Evolutionary conservation across 306 rosid species (phyloP).

Genomic region (Datisca glomerata): DNA sequence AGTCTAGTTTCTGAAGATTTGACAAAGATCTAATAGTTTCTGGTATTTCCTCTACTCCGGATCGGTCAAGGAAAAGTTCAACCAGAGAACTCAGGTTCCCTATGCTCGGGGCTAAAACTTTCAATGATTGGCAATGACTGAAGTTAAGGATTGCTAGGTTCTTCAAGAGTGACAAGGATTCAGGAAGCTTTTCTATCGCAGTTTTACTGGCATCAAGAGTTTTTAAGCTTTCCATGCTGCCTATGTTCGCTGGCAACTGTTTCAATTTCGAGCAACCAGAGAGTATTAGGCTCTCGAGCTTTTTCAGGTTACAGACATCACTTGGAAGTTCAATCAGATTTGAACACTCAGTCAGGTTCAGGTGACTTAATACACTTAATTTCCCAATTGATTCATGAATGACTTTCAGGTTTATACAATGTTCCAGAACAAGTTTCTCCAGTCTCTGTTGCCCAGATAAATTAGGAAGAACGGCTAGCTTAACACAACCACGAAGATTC

Average conservation of each 20-base stretch:
- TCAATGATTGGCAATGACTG: slow-evolving; percentile 23
- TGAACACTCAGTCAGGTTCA: slow-evolving; percentile 29
- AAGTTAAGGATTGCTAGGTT: slow-evolving; percentile 34
- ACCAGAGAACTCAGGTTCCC: slow-evolving; percentile 36
- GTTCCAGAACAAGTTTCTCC: slow-evolving; percentile 36
- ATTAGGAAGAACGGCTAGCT: slow-evolving; percentile 36
- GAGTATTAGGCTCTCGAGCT: slow-evolving; percentile 32
- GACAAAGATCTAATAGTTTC: slow-evolving; percentile 35
- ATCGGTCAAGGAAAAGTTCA: no score
- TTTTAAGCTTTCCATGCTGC: slow-evolving; percentile 31
- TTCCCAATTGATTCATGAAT: slow-evolving; percentile 44
- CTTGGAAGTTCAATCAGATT: slow-evolving; percentile 31
- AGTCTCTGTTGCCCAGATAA: slow-evolving; percentile 29
- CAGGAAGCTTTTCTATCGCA: slow-evolving; percentile 30
- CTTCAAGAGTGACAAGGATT: slow-evolving; percentile 30
- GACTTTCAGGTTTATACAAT: slow-evolving; percentile 22
- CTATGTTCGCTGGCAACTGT: slow-evolving; percentile 35
- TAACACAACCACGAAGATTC: slow-evolving; percentile 28
- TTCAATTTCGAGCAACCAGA: slow-evolving; percentile 28
- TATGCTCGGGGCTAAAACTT: slow-evolving; percentile 30
- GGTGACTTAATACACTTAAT: slow-evolving; percentile 23
- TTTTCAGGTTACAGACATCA: slow-evolving; percentile 45
- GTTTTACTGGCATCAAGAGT: slow-evolving; percentile 27
- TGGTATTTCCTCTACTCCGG: no score
- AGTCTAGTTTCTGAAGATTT: slow-evolving; percentile 43